phyloP scores from a whole-genome alignment of 352 stramenopile species.

The Pythium myriotylum region DNA sequence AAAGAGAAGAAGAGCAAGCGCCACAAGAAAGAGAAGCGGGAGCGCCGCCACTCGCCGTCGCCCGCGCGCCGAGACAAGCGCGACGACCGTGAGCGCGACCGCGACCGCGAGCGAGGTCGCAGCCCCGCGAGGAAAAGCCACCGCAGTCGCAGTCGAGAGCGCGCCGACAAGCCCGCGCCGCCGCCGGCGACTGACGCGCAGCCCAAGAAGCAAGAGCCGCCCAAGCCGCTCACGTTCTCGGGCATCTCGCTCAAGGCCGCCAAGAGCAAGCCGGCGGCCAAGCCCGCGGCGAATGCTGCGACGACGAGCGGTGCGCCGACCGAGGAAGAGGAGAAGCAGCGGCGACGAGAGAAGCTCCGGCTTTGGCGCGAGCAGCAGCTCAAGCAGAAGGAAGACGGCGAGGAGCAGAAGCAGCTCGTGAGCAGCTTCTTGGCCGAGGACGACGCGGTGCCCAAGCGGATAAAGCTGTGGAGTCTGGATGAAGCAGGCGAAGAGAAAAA shows the following conservation, averaged over 20 bases:
- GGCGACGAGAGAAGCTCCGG: conserved; percentile 50
- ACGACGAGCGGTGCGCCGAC: neutral
- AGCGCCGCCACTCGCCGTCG: conserved; percentile 24
- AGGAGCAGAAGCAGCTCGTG: conserved; percentile 39
- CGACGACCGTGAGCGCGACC: conserved; percentile 1
- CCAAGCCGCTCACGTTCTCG: conserved; percentile 62
- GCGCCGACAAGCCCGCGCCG: neutral
- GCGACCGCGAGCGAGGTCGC: conserved; percentile 24
- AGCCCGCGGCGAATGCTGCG: neutral
- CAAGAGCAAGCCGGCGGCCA: conserved; percentile 8
- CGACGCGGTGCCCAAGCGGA: conserved; percentile 65
- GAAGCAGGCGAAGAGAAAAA: conserved; percentile 62
- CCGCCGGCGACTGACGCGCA: neutral
- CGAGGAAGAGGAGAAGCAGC: conserved; percentile 45
- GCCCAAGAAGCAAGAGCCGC: conserved; percentile 6
- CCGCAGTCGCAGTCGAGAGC: conserved; percentile 40
- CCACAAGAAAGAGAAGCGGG: conserved; percentile 13
- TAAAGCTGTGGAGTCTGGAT: conserved; percentile 65
- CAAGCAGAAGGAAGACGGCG: conserved; percentile 51
- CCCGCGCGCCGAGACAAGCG: conserved; percentile 1
- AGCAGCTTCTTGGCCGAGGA: conserved; percentile 63
- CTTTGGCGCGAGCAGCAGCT: conserved; percentile 63
- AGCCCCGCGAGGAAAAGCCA: conserved; percentile 28
- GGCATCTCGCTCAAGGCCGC: conserved; percentile 64
- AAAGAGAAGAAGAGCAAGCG: conserved; percentile 23